These are phyloP conservation scores for Linnemannia elongata DNA, from an alignment of 192 early-diverging fungal genomes.

Conservation along the genomic window DNA sequence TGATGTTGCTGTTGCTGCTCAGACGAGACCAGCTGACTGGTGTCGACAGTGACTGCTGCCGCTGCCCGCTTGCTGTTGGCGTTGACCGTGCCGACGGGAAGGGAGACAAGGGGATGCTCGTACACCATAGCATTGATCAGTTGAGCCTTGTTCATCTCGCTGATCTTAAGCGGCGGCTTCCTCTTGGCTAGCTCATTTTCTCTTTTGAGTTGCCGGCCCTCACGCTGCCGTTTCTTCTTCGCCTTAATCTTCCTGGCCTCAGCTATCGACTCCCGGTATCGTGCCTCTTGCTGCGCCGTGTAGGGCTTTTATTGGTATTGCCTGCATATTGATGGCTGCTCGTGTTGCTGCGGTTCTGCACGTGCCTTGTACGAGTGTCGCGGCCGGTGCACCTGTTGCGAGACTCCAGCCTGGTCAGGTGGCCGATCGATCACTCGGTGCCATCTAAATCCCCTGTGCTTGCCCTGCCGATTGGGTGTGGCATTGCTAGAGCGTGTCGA, in stretches of 20 bases:
- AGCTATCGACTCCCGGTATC: conserved; percentile 9
- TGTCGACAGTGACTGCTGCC: too few species aligned
- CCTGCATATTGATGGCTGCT: background rate
- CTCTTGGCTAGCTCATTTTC: conserved; percentile 5
- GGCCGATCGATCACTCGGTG: conserved; percentile 23
- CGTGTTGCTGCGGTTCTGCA: conserved; percentile 8
- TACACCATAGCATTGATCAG: too few species aligned
- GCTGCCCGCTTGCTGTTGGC: too few species aligned
- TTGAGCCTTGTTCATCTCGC: background rate
- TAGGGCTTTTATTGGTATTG: conserved; percentile 13
- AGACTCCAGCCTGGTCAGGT: conserved; percentile 20
- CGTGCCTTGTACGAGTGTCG: conserved; percentile 10
- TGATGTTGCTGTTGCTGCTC: conserved; percentile 8
- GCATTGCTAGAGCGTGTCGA: background rate
- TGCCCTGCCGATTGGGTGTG: conserved; percentile 15
- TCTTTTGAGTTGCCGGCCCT: background rate
- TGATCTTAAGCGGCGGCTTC: conserved; percentile 12
- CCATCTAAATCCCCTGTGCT: conserved; percentile 14
- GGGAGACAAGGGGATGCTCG: too few species aligned
- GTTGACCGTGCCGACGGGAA: too few species aligned
- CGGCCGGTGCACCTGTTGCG: conserved; percentile 19
- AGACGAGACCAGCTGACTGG: background rate
- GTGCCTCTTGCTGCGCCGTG: conserved; percentile 15
- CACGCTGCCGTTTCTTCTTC: conserved; percentile 7
- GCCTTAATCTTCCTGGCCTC: conserved; percentile 8